Conservation (phyloP, 495 filamentous ascomycete species). For the Rostrohypoxylon terebratum region DNA sequence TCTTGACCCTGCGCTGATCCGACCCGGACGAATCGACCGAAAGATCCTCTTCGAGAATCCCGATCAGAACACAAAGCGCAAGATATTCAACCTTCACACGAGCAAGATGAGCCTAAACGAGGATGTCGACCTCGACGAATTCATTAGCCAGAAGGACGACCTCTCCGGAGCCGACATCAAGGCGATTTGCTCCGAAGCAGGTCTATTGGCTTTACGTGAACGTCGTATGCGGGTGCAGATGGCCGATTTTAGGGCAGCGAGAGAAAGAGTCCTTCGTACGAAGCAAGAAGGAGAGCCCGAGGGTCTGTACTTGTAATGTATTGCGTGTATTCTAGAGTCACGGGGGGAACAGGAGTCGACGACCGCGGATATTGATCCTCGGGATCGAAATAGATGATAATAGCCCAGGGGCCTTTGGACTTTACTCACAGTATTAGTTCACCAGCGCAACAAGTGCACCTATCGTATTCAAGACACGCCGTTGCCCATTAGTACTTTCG, state of each 20-base stretch:
- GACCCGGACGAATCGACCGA: constrained; percentile 96
- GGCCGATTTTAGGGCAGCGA: constrained; percentile 93
- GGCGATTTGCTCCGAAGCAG: constrained; percentile 97
- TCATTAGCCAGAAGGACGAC: constrained; percentile 98
- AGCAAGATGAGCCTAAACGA: constrained; percentile 97
- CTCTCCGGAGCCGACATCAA: constrained; percentile 98
- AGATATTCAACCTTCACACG: constrained; percentile 99
- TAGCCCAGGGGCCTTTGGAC: neutral
- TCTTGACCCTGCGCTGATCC: constrained; percentile 94
- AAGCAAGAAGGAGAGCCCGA: constrained; percentile 99
- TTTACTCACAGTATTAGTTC: neutral
- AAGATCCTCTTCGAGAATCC: constrained; percentile 99
- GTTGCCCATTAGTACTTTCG: neutral
- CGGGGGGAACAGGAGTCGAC: neutral
- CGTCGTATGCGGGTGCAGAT: constrained; percentile 98
- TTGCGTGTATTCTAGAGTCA: constrained; percentile 30
- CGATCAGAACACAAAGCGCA: constrained; percentile 99
- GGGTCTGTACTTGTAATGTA: constrained; percentile 91
- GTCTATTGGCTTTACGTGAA: constrained; percentile 93
- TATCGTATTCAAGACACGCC: neutral
- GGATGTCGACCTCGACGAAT: constrained; percentile 97
- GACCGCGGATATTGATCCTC: neutral
- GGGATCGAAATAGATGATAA: constrained; percentile 27
- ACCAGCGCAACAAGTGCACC: neutral
- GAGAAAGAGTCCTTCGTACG: constrained; percentile 96